Conservation (phyloP, 139 green algal genomes). For the Chlorella sp. region DNA sequence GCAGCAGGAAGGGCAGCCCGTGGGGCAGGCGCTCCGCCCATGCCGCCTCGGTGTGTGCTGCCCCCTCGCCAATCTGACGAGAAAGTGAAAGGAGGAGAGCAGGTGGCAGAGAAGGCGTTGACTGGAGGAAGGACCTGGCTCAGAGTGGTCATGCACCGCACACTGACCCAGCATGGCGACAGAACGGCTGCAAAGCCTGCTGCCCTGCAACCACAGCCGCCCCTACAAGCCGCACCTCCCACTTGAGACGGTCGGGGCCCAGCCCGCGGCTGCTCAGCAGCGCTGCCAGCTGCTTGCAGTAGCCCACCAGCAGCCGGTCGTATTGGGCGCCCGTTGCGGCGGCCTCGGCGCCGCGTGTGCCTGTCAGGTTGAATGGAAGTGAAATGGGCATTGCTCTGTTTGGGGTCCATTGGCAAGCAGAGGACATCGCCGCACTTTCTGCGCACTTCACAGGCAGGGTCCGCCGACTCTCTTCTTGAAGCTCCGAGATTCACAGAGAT, state of each 20-base stretch:
- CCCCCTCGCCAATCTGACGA: constrained; percentile 26
- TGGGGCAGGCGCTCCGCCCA: constrained; percentile 47
- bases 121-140: too few relatives aligned
- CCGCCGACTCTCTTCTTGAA: too few relatives aligned
- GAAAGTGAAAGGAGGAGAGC: background rate
- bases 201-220: too few relatives aligned
- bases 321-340: background rate
- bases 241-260: background rate
- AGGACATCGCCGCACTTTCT: too few relatives aligned
- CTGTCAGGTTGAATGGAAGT: too few relatives aligned
- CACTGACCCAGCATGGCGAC: too few relatives aligned
- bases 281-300: background rate
- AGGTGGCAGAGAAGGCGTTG: background rate
- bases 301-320: constrained; percentile 29
- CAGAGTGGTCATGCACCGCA: too few relatives aligned
- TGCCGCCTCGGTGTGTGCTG: constrained; percentile 48
- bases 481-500: too few relatives aligned
- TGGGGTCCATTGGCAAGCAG: too few relatives aligned
- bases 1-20: constrained; percentile 49
- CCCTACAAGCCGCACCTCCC: background rate
- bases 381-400: too few relatives aligned
- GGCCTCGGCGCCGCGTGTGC: background rate
- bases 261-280: constrained; percentile 23
- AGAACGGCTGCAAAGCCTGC: too few relatives aligned
- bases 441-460: too few relatives aligned